Evolutionary conservation across 257 asterid genomes (phyloP), one percentile per base, ranked within the genome.

Genomic region (Sherardia arvensis): DNA sequence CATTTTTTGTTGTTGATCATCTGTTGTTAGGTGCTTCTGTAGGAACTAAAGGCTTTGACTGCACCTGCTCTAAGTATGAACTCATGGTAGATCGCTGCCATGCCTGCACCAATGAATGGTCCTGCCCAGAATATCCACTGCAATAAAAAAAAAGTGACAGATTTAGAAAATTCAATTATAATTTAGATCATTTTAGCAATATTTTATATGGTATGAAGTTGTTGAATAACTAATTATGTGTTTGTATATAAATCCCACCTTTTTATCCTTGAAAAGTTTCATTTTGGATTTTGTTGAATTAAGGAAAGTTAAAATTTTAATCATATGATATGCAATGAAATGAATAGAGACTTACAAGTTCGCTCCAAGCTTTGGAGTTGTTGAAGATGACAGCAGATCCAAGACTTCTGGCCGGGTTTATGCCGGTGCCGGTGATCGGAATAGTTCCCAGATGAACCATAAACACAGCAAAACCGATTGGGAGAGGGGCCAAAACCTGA

Each of bases 51-150:
- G 48, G 95, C 91, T 64, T 87, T 87, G 30, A 66, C 83, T n/a
- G 89, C 95, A 66, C 87, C 95, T 23, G 95, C 95, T 68, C 95
- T 80, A 67, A 84, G 66, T 51, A 86, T 81, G 65, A 78, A 84
- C 72, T 87, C 91, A 62, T 87, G 91, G 79, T 87, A 87, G 83
- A 87, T 77, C 0, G 95, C 89, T 67, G 95, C 95, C 49, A 80
- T 72, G 49, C 87, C 84, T 72, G 95, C 95, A 48, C 95, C 91
- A 17, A 74, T 61, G 64, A 87, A 87, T 33, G 95, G 95, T 29
- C 91, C 94, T 4, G 76, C 94, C 94, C 94, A 86, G 64, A 82
- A 87, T 2, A 87, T 82, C 95, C 95, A 87, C 91, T 86, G 58
- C 74, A 78, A 61, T n/a, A 10, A 17, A 0, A 4, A 34, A 14